Evolutionary conservation across 768 basidiomycete species (phyloP), one percentile per base, ranked within the genome.

Genomic region (Mycena amicta): DNA sequence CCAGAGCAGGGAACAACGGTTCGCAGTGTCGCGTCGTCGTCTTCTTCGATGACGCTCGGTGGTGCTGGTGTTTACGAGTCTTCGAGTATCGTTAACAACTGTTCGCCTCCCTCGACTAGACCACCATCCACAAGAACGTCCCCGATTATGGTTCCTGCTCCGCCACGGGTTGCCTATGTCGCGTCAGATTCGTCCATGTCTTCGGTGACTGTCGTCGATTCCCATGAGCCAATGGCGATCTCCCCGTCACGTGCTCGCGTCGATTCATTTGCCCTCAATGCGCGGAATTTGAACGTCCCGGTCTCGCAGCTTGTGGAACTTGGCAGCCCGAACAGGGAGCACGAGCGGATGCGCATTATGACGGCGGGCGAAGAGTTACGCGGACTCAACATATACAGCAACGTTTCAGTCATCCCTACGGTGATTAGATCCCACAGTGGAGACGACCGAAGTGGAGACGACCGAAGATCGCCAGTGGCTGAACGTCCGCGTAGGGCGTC

Each of bases 281-380:
- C 53, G n/a, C 53, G 52, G 20, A 41, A 39, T 30, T 30, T 59
- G 16, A 53, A 29, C 31, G 41, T 59, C 22, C 61, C 61, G 2
- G 61, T 59, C 5, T 59, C 61, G 29, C 62, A 63, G 59, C 40
- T 63, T 49, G 53, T 63, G n/a, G 55, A 63, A 18, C 22, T 63
- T 11, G 52, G 45, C 22, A 45, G 50, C 22, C 61, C 53, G 8
- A 33, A 45, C 8, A 6, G 28, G 11, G 45, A 53, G 15, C 62
- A 55, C 11, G 40, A 27, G 4, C 62, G 58, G 11, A 31, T 56
- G 4, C 5, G 55, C 56, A 60, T 39, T 31, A 28, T 49, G 47
- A 26, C 49, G 4, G 59, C 49, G 15, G 23, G 50, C 55, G 62
- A 63, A 39, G 62, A 63, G 28, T 28, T 63, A 6, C 62, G 62